These are phyloP conservation scores for Cinnamomum micranthum DNA, from an alignment of 164 flowering plant genomes.

Conservation along the genomic window DNA sequence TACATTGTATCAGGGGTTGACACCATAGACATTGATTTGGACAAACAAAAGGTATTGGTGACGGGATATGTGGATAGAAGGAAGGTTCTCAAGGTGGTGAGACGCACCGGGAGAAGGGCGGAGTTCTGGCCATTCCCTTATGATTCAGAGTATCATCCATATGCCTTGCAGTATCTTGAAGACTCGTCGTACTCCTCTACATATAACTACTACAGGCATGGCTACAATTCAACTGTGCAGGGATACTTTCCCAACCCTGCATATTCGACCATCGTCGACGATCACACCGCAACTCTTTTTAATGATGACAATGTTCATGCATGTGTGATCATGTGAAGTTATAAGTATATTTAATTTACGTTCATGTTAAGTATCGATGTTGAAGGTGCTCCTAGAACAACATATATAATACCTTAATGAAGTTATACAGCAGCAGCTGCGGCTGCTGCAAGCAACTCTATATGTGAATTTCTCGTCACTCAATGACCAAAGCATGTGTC, in stretches of 20 bases:
- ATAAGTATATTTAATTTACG: not conserved
- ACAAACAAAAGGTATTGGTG: constrained; percentile 75
- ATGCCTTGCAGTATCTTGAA: constrained; percentile 54
- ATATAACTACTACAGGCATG: constrained; percentile 67
- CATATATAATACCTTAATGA: not conserved
- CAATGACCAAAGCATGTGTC: not conserved
- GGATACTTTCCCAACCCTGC: constrained; percentile 58
- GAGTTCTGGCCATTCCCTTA: constrained; percentile 85
- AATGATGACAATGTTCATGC: constrained; percentile 82
- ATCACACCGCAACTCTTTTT: constrained; percentile 42
- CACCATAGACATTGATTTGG: constrained; percentile 65
- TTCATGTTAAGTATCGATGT: not conserved
- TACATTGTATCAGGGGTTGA: constrained; percentile 50
- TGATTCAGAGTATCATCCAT: constrained; percentile 61
- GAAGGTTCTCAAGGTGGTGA: constrained; percentile 57
- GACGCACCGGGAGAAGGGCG: constrained; percentile 64
- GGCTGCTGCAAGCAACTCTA: not conserved
- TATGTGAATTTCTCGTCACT: not conserved
- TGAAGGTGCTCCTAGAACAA: not conserved
- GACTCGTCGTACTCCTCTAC: constrained; percentile 48
- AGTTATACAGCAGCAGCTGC: not conserved
- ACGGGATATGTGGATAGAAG: constrained; percentile 60
- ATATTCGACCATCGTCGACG: constrained; percentile 36
- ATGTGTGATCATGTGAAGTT: constrained; percentile 66
- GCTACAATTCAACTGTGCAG: constrained; percentile 48